phyloP scores from a whole-genome alignment of 805 yeast genomes.

The Candida insectalens region DNA sequence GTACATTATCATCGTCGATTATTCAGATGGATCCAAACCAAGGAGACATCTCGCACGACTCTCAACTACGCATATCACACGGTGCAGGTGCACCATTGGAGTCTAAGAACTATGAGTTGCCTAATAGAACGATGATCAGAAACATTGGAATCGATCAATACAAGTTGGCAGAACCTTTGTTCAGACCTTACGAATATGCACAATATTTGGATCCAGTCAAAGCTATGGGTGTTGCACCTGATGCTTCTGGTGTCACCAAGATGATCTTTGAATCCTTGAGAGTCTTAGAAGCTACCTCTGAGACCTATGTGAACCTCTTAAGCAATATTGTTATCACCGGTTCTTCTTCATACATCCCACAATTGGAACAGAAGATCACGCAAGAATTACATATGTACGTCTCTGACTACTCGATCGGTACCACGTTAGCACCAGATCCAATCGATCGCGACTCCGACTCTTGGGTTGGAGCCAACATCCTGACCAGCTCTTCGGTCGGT shows the following conservation, averaged over 20 bases:
- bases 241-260: conserved; percentile 41
- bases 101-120: conserved; percentile 45
- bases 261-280: conserved; percentile 34
- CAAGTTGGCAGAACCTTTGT: conserved; percentile 55
- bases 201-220: conserved; percentile 22
- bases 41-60: conserved; percentile 21
- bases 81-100: conserved; percentile 27
- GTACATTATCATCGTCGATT: conserved; percentile 16
- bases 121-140: conserved; percentile 37
- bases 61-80: conserved; percentile 17
- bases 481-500: conserved; percentile 43
- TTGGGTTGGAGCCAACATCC: conserved; percentile 69
- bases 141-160: conserved; percentile 44
- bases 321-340: conserved; percentile 52
- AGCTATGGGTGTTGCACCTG: conserved; percentile 33
- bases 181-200: conserved; percentile 48
- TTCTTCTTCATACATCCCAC: conserved; percentile 44
- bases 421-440: conserved; percentile 29
- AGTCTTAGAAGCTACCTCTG: conserved; percentile 34
- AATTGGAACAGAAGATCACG: conserved; percentile 44
- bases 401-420: conserved; percentile 37
- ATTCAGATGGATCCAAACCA: conserved; percentile 21
- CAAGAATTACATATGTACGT: conserved; percentile 45
- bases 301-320: conserved; percentile 28
- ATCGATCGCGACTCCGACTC: conserved; percentile 48